Base-by-base conservation (phyloP, 139 green algal species). In the Chlorella vulgaris region DNA sequence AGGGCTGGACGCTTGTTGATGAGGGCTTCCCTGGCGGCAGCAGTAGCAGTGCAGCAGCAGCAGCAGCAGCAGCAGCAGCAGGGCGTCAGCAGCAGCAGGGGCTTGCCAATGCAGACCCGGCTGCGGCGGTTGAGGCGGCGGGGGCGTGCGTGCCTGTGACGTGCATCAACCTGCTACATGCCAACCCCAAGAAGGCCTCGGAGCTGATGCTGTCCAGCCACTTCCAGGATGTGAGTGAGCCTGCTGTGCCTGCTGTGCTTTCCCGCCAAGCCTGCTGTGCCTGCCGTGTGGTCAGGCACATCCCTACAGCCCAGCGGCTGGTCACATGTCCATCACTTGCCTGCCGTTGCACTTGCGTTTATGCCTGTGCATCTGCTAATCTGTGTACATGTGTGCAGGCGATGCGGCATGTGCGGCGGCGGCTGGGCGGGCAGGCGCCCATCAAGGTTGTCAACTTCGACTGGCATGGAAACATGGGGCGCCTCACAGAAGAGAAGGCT, bases 161-260 rank as follows among this genome's bases (percentile, higher is more conserved):
- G 0, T 98, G 97, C 82, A 90, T 99, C 80, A 98, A 96, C 88
- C 84, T 99, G 82, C 91, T 99, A 76, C 89, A 97, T n/a, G 91
- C 87, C 85, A 92, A 89, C 75, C 88, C 88, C 69, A 84, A 87
- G 40, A 89, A 89, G 67, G 62, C 69, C 7, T 78, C 89, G 50
- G 93, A 97, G 85, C 83, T 96, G 33, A 74, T 92, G 76, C 84
- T 97, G 33, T 92, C 89, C 8, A 90, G 92, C 77, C 84, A 92
- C 69, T 96, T 96, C 75, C 83, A 92, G 22, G 85, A 93, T 71
- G 88, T 82, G 62, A 35, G 87, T 33, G 28, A 31, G 38, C 5
- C 24, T 60, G 1, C 10, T 60, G 40, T 26, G 39, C 26, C 8
- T 75, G 40, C 3, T 31, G 8, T 74, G 66, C 22, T 13, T 7